phyloP scores from a whole-genome alignment of 352 stramenopile genomes.

The Elongisporangium prolatum region DNA sequence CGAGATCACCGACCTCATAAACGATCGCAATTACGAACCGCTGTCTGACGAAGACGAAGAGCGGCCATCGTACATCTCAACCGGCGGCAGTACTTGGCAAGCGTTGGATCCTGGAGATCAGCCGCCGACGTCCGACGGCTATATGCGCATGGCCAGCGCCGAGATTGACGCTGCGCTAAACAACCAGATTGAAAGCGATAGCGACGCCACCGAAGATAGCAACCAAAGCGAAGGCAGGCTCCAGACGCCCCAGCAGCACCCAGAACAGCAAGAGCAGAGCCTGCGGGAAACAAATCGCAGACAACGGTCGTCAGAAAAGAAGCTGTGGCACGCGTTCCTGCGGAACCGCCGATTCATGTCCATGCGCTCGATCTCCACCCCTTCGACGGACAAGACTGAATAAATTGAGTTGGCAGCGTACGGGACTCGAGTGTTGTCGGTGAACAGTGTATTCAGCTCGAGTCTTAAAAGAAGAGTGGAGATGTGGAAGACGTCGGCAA shows the following conservation, averaged over 20 bases:
- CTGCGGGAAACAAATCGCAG: not conserved
- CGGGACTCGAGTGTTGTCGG: too few relatives aligned
- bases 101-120: constrained; percentile 14
- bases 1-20: constrained; percentile 1
- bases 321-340: constrained; percentile 50
- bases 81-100: constrained; percentile 29
- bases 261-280: constrained; percentile 7
- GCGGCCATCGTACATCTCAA: constrained; percentile 74
- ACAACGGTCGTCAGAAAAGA: constrained; percentile 20
- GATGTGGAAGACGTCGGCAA: too few relatives aligned
- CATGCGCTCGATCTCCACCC: constrained; percentile 8
- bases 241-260: constrained; percentile 4
- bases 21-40: constrained; percentile 10
- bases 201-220: constrained; percentile 6
- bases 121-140: constrained; percentile 60
- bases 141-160: constrained; percentile 68
- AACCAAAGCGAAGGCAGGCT: not conserved
- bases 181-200: constrained; percentile 17
- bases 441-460: too few relatives aligned
- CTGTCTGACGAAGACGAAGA: constrained; percentile 17
- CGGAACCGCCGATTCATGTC: constrained; percentile 60
- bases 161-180: constrained; percentile 38
- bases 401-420: too few relatives aligned
- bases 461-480: too few relatives aligned
- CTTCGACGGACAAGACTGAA: too few relatives aligned